Evolutionary conservation across 768 basidiomycete species (phyloP), one percentile per base, ranked within the genome.

Genomic region (Flagelloscypha sp.): DNA sequence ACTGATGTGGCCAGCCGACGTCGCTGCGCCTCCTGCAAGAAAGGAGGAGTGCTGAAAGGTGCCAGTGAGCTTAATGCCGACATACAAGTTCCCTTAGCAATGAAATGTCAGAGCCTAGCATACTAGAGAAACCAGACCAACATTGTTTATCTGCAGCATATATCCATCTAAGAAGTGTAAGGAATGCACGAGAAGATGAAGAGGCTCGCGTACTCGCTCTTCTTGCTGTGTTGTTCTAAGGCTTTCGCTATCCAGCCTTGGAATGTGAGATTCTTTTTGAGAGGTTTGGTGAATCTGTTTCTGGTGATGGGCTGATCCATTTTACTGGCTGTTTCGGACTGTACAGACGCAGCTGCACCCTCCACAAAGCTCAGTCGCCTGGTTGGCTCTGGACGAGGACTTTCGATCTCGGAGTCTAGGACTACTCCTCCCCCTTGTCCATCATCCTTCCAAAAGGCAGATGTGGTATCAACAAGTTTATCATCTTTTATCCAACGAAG

Each of bases 81-180:
- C 61, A 50, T 74, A 84, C 10, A 81, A 58, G 43, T 80, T 78
- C 53, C 72, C 74, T 76, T 23, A 1, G 27, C 33, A 32, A 16
- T 12, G 37, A 12, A n/a, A 33, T 25, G 24, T 34, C 31, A 32
- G 20, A 35, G 33, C 21, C 12, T 38, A 24, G 10, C 13, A n/a
- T 21, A 24, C 20, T 5, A 7, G 27, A 24, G n/a, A 17, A 17
- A n/a, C 9, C n/a, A 40, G 7, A 20, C 5, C 11, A 24, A 4
- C 25, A 23, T 33, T 50, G 31, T 53, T 68, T 44, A 46, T 76
- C 77, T 33, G 73, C 62, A 7, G 76, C 73, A 51, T 79, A 82
- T 22, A 84, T 79, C 79, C 79, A 82, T 3, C 76, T 78, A 51
- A n/a, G n/a, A n/a, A n/a, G n/a, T n/a, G n/a, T n/a, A n/a, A n/a